Conservation (phyloP, 1,284 basidiomycete species). For the Ceratobasidium papillatum region DNA sequence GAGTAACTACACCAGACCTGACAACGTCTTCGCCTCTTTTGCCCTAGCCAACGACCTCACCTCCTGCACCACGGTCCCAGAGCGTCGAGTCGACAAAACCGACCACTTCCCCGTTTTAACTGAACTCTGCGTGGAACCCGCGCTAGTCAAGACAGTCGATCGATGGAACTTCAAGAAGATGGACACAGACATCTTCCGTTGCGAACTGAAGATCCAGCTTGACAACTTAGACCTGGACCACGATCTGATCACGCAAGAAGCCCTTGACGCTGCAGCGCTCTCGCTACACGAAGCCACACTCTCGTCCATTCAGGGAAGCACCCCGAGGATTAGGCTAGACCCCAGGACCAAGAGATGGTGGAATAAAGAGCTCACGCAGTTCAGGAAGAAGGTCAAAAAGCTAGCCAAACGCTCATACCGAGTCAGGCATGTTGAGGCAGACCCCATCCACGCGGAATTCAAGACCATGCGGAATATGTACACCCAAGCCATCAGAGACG, state of each 20-base stretch:
- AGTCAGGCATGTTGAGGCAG: not conserved
- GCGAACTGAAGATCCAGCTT: conserved; percentile 9
- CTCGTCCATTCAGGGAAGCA: not conserved
- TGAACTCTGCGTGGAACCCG: not conserved
- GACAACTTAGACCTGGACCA: not conserved
- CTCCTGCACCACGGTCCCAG: not conserved
- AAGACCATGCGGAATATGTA: not conserved
- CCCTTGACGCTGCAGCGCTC: not conserved
- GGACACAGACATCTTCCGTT: conserved; percentile 38
- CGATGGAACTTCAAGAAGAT: conserved; percentile 21
- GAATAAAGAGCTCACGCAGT: conserved; percentile 9
- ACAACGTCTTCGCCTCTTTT: conserved; percentile 1
- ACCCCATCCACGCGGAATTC: not conserved
- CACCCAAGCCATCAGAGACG: not conserved
- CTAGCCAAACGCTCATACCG: not conserved
- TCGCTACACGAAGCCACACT: not conserved
- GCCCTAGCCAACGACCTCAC: not conserved
- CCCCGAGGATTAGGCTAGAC: not conserved
- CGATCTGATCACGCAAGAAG: not conserved
- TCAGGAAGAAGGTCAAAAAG: not conserved
- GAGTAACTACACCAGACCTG: not conserved
- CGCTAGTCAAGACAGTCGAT: not conserved
- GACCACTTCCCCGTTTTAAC: conserved; percentile 21
- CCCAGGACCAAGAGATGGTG: conserved; percentile 33
- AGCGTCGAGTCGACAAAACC: not conserved